Evolutionary conservation across 352 stramenopile species (phyloP), one percentile per base, ranked within the genome.

Genomic region (Phytophthora parvispora): DNA sequence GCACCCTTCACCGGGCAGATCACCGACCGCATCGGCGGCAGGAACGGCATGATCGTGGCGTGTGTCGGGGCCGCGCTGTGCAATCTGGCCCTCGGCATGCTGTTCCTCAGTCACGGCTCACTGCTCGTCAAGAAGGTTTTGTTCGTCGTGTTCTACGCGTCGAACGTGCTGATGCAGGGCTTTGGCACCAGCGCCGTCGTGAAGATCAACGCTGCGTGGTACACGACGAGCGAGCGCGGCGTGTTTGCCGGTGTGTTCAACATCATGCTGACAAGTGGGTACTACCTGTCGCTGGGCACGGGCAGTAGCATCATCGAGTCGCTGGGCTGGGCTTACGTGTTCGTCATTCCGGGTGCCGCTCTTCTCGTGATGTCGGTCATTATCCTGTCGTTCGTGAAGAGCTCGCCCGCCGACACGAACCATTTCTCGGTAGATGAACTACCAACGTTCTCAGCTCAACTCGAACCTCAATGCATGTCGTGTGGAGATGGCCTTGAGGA

Each of bases 191-290:
- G 86, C 57, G 86, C 82, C 29, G 86, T 91, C n/a, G 84, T 94
- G n/a, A 94, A 94, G 74, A 94, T 94, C 70, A 92, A 94, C 49
- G 86, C 82, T 0, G 85, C 82, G 53, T 92, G 86, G 86, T 94
- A 92, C 66, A 29, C 69, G 18, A 71, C 80, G 4, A 90, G 61
- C 53, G 86, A 94, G 72, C 80, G 84, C 22, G 84, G 86, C 0
- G 69, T 91, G 42, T 94, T 94, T 64, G 73, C 86, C 0, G 86
- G 84, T 3, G 77, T 94, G 1, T 94, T 92, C 74, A 94, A 94
- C 74, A 83, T 88, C 64, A 90, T 92, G 75, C 77, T 94, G 45
- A 92, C 80, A 16, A 92, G 78, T 32, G 86, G 86, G 15, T 94
- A 91, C 69, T 94, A 87, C 55, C 54, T 94, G 16, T 91, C 86